Evolutionary conservation across 2,329 filamentous ascomycete species (phyloP), one percentile per base, ranked within the genome.

Genomic region (Lasiodiplodia sp.): DNA sequence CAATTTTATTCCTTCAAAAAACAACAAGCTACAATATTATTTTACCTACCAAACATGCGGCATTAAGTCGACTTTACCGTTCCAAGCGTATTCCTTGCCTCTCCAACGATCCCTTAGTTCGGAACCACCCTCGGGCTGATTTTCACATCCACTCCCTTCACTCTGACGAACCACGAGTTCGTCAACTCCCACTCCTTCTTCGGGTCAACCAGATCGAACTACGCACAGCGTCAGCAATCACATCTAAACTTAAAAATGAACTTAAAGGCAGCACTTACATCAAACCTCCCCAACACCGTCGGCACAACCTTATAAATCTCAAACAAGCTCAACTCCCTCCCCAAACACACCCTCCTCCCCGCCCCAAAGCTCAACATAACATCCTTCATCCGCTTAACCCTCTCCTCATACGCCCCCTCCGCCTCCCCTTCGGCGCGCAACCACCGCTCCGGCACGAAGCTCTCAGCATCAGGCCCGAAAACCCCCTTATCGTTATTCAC

Each of bases 261-360:
- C n/a, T n/a, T n/a, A n/a, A 28, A 11, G 4, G 31, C 23, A 60
- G 38, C 23, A 76, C 79, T 74, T 66, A 81, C 78, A 71, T 84
- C 77, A 71, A 84, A 86, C 51, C 72, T 77, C 8, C 71, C 72
- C 70, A 85, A 78, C 57, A 86, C 68, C 44, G 85, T 82, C 4
- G 86, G 86, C 44, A 87, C 76, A 44, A 88, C 81, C 79, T 89
- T 89, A 3, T 56, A 55, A 28, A 66, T 56, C 63, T 66, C 63
- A 47, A 66, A 66, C 34, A 66, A 6, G 10, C 63, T 56, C 52
- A 66, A 18, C 63, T 66, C 63, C 52, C 14, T 66, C 23, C 63
- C 63, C 16, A 66, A 21, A 23, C 63, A 66, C 11, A 66, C 63
- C 18, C 63, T 11, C 51, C 63, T 66, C 2, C 63, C 63, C 23